Evolutionary conservation across 2,329 filamentous ascomycete species (phyloP), one percentile per base, ranked within the genome.

Genomic region (Geoglossum cookeanum): DNA sequence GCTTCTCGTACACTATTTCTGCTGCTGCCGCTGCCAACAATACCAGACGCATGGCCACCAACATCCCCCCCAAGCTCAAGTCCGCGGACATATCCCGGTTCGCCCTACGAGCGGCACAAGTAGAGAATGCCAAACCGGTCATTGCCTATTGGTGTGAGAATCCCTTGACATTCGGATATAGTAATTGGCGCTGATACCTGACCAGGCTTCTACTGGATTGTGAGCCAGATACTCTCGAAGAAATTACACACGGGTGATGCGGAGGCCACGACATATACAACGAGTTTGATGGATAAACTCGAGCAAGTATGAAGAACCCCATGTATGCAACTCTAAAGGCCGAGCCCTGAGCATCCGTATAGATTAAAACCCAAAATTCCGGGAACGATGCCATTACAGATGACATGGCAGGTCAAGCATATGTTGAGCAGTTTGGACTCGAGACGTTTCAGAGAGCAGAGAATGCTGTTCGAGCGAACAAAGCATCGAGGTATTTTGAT

Each of bases 91-190:
- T 95, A 66, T 82, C 81, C 62, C 86, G 88, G 60, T 96, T 94
- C 69, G 83, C 90, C 60, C 78, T 83, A 57, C 82, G 91, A 65
- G 91, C 88, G 37, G 78, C 80, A 39, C 91, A 98, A 73, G 79
- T 98, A 54, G 85, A 91, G 68, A 78, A 78, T 59, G 80, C 83
- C 66, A 92, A 91, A 70, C 92, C 92, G 7, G 87, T 92, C 59
- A 79, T 97, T 63, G 78, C 90, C 61, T 98, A 97, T 70, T 97
- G 91, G 89, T 92, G 91, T 94, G 78, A 66, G 84, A 78, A 39
- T 60, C 55, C 44, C 55, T 59, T 35, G 5, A 53, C 15, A 15
- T 4, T 5, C 11, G 49, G 47, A 47, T 44, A 45, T 54, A 59
- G 52, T 58, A 61, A 64, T 27, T 17, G 9, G 9, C 42, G n/a